Percentiles rank a stretch among this genome's conserved stretches.
Evolutionary conservation across 371 early-diverging fungal species (phyloP).

Genomic region (Mortierella polycephala): DNA sequence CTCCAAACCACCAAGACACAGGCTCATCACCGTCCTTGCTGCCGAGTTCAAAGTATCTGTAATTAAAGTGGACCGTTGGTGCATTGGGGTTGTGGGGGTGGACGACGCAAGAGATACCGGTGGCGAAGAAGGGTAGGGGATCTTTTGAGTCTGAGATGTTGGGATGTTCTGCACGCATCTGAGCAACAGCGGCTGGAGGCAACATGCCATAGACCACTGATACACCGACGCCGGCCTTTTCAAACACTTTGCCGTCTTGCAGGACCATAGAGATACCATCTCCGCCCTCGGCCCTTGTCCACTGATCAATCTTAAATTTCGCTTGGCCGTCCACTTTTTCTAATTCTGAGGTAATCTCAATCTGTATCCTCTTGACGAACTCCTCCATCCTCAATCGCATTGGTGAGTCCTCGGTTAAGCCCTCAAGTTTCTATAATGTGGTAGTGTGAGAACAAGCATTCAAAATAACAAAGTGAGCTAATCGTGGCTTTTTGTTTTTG

Average conservation of each 20-base stretch:
- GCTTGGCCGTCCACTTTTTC: conserved; percentile 70
- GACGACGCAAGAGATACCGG: conserved; percentile 92
- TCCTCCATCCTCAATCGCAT: conserved; percentile 88
- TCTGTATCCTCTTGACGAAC: conserved; percentile 83
- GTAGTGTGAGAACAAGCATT: not conserved
- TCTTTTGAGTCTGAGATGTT: conserved; percentile 67
- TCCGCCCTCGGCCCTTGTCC: conserved; percentile 88
- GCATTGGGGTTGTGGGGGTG: conserved; percentile 96
- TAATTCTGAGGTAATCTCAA: conserved; percentile 66
- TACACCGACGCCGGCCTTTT: conserved; percentile 95
- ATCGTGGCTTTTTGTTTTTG: too few species aligned
- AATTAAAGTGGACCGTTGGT: conserved; percentile 97
- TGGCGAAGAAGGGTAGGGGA: conserved; percentile 81
- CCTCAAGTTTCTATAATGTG: conserved; percentile 33
- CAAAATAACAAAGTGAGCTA: not conserved
- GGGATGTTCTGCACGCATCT: conserved; percentile 82
- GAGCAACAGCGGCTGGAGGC: conserved; percentile 76
- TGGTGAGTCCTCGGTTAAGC: conserved; percentile 57
- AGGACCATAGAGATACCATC: conserved; percentile 93
- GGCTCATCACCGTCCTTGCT: conserved; percentile 65
- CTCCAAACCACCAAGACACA: conserved; percentile 88
- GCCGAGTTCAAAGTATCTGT: conserved; percentile 94
- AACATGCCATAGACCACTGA: conserved; percentile 83
- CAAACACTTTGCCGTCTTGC: conserved; percentile 91
- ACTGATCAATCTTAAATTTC: conserved; percentile 78